Percentiles rank a stretch among this genome's conserved stretches.
phyloP scores from a whole-genome alignment of 2,329 filamentous ascomycete species.

The Verticillium klebahnii region DNA sequence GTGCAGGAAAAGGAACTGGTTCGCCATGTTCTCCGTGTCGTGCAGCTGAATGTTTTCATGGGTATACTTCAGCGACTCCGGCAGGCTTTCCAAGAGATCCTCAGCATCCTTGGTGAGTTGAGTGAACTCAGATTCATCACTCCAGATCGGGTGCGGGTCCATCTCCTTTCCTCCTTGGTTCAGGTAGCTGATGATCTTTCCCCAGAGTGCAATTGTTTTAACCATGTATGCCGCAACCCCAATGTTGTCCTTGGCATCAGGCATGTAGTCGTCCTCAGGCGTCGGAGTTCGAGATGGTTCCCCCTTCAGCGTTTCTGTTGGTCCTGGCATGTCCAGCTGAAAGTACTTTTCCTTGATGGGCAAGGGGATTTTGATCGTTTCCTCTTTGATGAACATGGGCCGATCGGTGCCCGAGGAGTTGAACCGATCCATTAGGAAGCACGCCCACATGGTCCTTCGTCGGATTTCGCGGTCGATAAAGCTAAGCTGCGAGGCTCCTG shows the following conservation, averaged over 20 bases:
- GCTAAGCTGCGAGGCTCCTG: constrained; percentile 63
- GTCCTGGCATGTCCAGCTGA: constrained; percentile 82
- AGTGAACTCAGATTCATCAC: constrained; percentile 70
- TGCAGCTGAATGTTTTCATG: constrained; percentile 80
- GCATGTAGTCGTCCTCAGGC: constrained; percentile 19
- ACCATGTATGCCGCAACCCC: constrained; percentile 90
- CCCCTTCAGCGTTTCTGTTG: constrained; percentile 79
- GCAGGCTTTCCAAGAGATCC: constrained; percentile 64
- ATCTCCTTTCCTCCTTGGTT: constrained; percentile 83
- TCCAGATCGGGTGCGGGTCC: constrained; percentile 77
- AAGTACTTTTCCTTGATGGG: constrained; percentile 89
- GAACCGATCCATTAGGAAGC: constrained; percentile 95
- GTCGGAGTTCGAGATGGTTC: constrained; percentile 43
- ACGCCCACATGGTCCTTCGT: constrained; percentile 95
- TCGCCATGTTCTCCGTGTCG: constrained; percentile 77
- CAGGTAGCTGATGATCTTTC: constrained; percentile 80
- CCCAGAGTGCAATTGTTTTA: constrained; percentile 81
- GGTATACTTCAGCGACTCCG: constrained; percentile 67
- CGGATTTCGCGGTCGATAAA: constrained; percentile 93
- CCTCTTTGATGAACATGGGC: constrained; percentile 86
- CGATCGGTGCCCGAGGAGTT: constrained; percentile 93
- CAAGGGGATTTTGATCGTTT: constrained; percentile 82
- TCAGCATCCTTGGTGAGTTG: constrained; percentile 67
- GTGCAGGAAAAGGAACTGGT: constrained; percentile 90
- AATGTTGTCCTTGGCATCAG: constrained; percentile 76